Evolutionary conservation across 2,329 filamentous ascomycete species (phyloP).

Genomic region (Westerdykella ornata): DNA sequence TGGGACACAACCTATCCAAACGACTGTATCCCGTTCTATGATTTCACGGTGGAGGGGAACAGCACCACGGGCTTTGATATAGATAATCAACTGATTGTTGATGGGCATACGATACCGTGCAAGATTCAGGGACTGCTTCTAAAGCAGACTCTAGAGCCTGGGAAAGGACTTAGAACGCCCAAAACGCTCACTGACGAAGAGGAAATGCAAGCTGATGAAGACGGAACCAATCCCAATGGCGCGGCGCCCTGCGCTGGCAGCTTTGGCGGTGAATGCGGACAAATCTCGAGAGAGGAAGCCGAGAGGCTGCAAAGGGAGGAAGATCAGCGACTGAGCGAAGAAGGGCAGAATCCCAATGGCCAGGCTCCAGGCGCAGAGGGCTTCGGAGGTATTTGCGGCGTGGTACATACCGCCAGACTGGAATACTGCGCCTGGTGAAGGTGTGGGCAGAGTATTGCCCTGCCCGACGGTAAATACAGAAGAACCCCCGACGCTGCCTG

Average conservation of each 20-base stretch:
- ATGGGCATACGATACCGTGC: slow-evolving; percentile 4
- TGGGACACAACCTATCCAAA: slow-evolving; percentile 1
- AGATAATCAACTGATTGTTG: slow-evolving; percentile 3
- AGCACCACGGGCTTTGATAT: slow-evolving; percentile 3
- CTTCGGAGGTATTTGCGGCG: too few relatives aligned
- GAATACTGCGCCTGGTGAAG: too few relatives aligned
- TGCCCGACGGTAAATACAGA: too few relatives aligned
- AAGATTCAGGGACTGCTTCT: neutral
- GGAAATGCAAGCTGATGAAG: slow-evolving; percentile 1
- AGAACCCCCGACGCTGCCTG: too few relatives aligned
- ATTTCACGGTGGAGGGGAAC: slow-evolving; percentile 1
- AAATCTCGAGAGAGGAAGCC: neutral
- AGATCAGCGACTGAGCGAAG: too few relatives aligned
- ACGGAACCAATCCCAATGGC: neutral
- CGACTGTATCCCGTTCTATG: slow-evolving; percentile 6
- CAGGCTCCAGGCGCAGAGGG: too few relatives aligned
- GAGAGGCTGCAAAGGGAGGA: too few relatives aligned
- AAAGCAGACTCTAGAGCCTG: slow-evolving; percentile 3
- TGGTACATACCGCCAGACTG: too few relatives aligned
- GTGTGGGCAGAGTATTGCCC: too few relatives aligned
- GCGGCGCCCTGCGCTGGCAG: neutral
- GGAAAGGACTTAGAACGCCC: slow-evolving; percentile 1
- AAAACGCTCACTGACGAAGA: slow-evolving; percentile 1
- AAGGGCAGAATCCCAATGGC: too few relatives aligned
- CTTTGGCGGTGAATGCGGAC: slow-evolving; percentile 2